These are phyloP conservation scores for Citrus australasica DNA, from an alignment of 345 rosid species.

Conservation along the genomic window DNA sequence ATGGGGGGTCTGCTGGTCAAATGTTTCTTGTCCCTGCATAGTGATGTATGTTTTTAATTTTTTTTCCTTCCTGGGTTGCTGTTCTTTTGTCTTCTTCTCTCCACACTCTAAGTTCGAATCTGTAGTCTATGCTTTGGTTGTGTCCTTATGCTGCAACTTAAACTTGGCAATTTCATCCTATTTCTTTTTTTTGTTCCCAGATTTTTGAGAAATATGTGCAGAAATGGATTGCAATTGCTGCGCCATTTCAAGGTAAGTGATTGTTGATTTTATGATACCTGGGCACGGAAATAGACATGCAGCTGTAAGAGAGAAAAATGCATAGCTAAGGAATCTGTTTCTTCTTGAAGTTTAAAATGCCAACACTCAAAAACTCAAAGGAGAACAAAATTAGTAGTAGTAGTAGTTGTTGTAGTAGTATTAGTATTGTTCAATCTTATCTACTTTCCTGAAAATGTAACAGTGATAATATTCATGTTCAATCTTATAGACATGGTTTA, in stretches of 20 bases:
- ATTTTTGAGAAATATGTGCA: slow-evolving; percentile 83
- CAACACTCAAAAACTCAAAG: too few relatives aligned
- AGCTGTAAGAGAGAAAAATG: not conserved
- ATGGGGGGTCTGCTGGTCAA: slow-evolving; percentile 96
- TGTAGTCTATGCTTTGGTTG: not conserved
- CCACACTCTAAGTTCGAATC: not conserved
- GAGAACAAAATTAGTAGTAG: too few relatives aligned
- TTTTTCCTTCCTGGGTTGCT: not conserved
- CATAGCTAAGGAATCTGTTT: not conserved
- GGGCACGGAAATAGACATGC: not conserved
- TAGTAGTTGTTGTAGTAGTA: too few relatives aligned
- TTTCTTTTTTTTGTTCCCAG: slow-evolving; percentile 31
- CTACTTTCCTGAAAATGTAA: not conserved
- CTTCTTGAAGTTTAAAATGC: not conserved
- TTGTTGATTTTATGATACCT: slow-evolving; percentile 7
- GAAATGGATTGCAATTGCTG: slow-evolving; percentile 96
- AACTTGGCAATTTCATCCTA: not conserved
- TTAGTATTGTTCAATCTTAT: not conserved
- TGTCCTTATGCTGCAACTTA: not conserved
- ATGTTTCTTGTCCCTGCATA: slow-evolving; percentile 83
- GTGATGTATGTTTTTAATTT: slow-evolving; percentile 49
- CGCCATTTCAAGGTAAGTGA: slow-evolving; percentile 77
- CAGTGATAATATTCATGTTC: not conserved
- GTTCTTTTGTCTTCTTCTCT: not conserved
- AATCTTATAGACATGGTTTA: not conserved